Conservation (phyloP, 768 basidiomycete genomes). For the Mycena leptocephala region DNA sequence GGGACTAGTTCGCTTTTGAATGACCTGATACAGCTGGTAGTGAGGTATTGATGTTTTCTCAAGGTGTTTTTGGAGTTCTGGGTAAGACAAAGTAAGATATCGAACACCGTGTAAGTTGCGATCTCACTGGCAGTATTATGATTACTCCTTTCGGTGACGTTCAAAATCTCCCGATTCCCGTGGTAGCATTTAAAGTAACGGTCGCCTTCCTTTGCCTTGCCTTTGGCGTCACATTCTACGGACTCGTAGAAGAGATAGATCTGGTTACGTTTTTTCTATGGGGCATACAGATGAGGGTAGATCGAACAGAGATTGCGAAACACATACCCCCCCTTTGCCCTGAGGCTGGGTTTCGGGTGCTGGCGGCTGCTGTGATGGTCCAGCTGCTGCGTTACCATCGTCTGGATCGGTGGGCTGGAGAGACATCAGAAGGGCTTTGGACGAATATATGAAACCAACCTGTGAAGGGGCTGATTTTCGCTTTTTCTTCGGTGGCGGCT, state of each 20-base stretch:
- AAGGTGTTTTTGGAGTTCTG: slow-evolving; percentile 5
- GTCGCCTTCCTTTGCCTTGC: too few species aligned
- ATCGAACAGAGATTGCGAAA: background rate
- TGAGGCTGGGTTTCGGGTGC: background rate
- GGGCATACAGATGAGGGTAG: too few species aligned
- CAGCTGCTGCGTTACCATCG: background rate
- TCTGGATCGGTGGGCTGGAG: background rate
- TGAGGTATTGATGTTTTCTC: background rate
- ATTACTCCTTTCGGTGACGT: background rate
- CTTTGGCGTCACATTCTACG: too few species aligned
- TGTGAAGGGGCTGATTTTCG: background rate
- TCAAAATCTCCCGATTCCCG: too few species aligned
- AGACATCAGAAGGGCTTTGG: background rate
- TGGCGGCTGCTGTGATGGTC: background rate
- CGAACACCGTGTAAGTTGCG: too few species aligned
- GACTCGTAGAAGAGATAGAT: too few species aligned
- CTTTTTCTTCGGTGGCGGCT: background rate
- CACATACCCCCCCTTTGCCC: background rate
- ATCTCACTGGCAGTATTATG: background rate
- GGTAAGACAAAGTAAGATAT: background rate
- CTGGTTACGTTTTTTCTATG: too few species aligned
- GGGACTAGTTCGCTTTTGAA: background rate
- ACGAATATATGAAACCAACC: too few species aligned
- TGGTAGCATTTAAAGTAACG: too few species aligned
- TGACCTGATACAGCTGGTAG: background rate